phyloP scores from a whole-genome alignment of 1,139 yeast species.

The Cylindricascospora bacillispora region DNA sequence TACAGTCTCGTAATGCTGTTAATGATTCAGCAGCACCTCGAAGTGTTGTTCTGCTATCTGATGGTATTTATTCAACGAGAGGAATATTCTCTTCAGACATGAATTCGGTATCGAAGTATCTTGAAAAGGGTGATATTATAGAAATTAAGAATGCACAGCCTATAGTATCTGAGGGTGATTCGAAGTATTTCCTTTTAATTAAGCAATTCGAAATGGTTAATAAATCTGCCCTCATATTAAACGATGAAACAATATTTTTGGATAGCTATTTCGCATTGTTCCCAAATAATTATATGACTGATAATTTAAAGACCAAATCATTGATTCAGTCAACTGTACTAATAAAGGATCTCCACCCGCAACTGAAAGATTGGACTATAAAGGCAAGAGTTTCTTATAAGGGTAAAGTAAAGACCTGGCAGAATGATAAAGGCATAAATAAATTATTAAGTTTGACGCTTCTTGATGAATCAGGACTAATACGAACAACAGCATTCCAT shows the following conservation, averaged over 20 bases:
- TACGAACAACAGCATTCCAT: not conserved
- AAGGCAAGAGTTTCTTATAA: not conserved
- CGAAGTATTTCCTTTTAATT: slow-evolving; percentile 45
- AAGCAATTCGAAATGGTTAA: slow-evolving; percentile 38
- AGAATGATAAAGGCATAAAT: not conserved
- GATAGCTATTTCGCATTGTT: slow-evolving; percentile 43
- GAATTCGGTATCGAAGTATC: too few relatives aligned
- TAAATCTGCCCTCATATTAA: slow-evolving; percentile 32
- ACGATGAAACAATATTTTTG: slow-evolving; percentile 31
- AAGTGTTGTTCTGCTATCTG: too few relatives aligned
- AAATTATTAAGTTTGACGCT: not conserved
- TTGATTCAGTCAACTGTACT: too few relatives aligned
- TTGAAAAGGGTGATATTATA: slow-evolving; percentile 29
- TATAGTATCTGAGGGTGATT: slow-evolving; percentile 27
- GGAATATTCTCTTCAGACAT: too few relatives aligned
- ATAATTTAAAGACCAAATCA: too few relatives aligned
- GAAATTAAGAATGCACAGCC: slow-evolving; percentile 23
- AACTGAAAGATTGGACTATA: not conserved
- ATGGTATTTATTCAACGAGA: too few relatives aligned
- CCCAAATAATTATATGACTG: too few relatives aligned
- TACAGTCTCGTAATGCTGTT: too few relatives aligned
- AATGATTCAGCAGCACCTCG: too few relatives aligned
- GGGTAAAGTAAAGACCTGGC: not conserved
- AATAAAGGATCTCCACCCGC: too few relatives aligned
- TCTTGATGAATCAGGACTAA: not conserved